Base-by-base conservation (phyloP, 192 early-diverging fungal genomes). In the Rhizophagus sp. region DNA sequence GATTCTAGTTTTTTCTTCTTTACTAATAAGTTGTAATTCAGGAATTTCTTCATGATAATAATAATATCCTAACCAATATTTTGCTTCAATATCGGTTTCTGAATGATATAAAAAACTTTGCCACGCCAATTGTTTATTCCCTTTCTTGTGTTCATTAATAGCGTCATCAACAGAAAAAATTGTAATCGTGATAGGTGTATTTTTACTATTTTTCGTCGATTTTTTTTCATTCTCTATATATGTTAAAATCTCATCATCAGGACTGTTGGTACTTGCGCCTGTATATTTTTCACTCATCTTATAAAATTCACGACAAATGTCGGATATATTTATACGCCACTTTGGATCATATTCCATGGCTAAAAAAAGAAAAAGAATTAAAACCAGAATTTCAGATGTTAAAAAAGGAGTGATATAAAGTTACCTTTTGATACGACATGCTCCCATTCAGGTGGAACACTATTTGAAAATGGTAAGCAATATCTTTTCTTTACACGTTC, bases 1-100 rank as follows among this genome's bases (percentile, higher is more conserved):
- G 4, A 24, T 41, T 65, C 36, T 24, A 24, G 24, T 25, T 19
- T 22, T 61, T 44, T 65, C 64, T 30, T 78, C 34, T 34, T 67
- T 22, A 64, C 27, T 57, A 11, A 19, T n/a, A 7, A 4, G 22
- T 15, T 13, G 49, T 24, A 24, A 17, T 41, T 78, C 63, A 9
- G 75, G 64, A 10, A 67, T 19, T 24, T 24, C 24, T 22, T 41
- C 41, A 67, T 78, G 33, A 66, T 47, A 67, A 24, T 66, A 39
- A 25, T 78, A 66, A 67, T 78, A 78, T 4, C 76, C 76, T 4
- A 49, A 9, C 22, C 47, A 78, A 4, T 78, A 78, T 30, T 49
- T 67, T 13, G 76, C 76, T 3, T 25, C 22, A n/a, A 66, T 15
- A 49, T 78, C 39, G 13, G 41, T 63, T 24, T 12, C 15, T 12